Evolutionary conservation across 345 rosid genomes (phyloP).

Genomic region (Moricandia arvensis): DNA sequence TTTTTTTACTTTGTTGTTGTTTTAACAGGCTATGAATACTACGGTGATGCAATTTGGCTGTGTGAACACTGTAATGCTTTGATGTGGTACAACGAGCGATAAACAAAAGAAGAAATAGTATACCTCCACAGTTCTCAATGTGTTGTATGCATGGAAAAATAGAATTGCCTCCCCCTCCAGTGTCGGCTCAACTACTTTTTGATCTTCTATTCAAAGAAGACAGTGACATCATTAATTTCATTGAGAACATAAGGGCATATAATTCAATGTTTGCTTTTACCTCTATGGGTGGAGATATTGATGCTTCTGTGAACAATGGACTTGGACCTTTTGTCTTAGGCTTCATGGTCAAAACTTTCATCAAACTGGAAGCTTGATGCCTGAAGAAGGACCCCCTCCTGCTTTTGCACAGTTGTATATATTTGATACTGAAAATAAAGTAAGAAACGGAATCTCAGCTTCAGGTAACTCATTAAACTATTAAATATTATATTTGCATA

Average conservation of each 20-base stretch:
- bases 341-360: neutral
- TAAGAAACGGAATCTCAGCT: neutral
- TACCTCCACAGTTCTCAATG: neutral
- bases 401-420: neutral
- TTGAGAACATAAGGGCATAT: no score
- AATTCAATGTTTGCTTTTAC: no score
- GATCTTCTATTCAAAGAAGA: no score
- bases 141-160: slow-evolving; percentile 7
- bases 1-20: neutral
- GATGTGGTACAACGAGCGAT: neutral
- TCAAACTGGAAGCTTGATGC: neutral
- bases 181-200: neutral
- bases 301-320: no score
- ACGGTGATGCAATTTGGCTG: no score
- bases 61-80: neutral
- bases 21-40: no score
- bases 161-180: neutral
- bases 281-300: no score
- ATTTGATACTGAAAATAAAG: neutral
- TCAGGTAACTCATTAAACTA: neutral
- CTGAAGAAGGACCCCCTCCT: neutral
- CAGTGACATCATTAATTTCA: no score
- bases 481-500: no score
- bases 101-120: neutral
- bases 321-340: no score